These are phyloP conservation scores for Globisporangium nunn DNA, from an alignment of 352 stramenopile species.

Conservation along the genomic window DNA sequence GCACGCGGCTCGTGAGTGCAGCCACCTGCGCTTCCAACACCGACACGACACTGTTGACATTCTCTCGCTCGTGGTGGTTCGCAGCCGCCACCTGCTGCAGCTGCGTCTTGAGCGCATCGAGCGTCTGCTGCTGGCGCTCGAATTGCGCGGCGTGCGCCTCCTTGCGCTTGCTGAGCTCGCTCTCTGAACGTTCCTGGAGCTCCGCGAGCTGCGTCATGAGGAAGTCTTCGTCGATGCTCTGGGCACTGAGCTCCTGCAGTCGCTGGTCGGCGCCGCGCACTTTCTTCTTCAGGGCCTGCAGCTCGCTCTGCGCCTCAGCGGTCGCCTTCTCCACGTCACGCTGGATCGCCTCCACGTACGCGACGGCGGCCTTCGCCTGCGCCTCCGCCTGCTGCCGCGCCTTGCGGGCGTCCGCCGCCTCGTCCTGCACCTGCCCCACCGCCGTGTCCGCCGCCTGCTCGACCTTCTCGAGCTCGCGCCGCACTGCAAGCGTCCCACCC, in stretches of 20 bases:
- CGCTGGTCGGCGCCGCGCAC: conserved; percentile 19
- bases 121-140: conserved; percentile 18
- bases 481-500: conserved; percentile 15
- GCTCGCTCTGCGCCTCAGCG: conserved; percentile 1
- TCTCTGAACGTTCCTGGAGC: conserved; percentile 46
- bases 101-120: conserved; percentile 10
- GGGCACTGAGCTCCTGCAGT: conserved; percentile 11
- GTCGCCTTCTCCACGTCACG: background rate
- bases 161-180: conserved; percentile 22
- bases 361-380: background rate
- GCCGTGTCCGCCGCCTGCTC: conserved; percentile 27
- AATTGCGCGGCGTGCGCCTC: conserved; percentile 18
- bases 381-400: conserved; percentile 8
- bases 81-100: background rate
- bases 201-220: conserved; percentile 43
- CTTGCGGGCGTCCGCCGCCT: conserved; percentile 13
- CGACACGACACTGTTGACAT: background rate
- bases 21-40: conserved; percentile 4
- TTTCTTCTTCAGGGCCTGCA: conserved; percentile 20
- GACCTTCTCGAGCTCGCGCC: conserved; percentile 34
- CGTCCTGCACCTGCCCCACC: conserved; percentile 25
- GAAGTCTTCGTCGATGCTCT: conserved; percentile 41
- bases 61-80: background rate
- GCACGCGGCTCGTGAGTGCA: conserved; percentile 7
- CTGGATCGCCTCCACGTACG: background rate